These are phyloP conservation scores for Naganishia antarctica DNA, from an alignment of 768 basidiomycete genomes.

Conservation along the genomic window DNA sequence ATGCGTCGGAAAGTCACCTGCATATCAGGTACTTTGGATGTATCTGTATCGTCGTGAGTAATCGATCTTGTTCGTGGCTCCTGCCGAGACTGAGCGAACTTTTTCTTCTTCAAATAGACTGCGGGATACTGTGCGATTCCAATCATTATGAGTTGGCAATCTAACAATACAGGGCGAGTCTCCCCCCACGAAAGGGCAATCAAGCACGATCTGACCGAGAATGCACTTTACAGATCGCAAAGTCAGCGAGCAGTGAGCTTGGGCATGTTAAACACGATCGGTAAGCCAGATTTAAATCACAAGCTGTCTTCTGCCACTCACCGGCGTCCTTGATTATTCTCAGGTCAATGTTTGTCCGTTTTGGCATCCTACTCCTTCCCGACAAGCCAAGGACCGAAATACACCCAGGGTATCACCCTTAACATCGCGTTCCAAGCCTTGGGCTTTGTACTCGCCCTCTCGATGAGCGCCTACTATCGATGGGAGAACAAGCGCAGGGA, in stretches of 20 bases:
- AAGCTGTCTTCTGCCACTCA: background rate
- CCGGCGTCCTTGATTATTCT: background rate
- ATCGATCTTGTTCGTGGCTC: no score
- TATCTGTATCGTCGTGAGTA: constrained; percentile 48
- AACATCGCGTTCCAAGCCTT: constrained; percentile 50
- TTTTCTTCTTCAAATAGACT: constrained; percentile 16
- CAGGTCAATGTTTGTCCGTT: constrained; percentile 47
- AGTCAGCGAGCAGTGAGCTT: constrained; percentile 48
- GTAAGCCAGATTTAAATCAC: constrained; percentile 13
- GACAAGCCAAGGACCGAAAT: constrained; percentile 45
- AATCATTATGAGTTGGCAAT: constrained; percentile 45
- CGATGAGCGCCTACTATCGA: constrained; percentile 48
- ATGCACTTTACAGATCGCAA: constrained; percentile 43
- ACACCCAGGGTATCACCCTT: constrained; percentile 44
- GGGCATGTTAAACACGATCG: constrained; percentile 50
- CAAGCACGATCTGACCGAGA: no score
- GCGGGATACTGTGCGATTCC: constrained; percentile 31
- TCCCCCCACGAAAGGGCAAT: no score
- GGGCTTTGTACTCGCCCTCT: constrained; percentile 42
- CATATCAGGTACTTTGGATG: constrained; percentile 50
- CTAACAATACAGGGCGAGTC: constrained; percentile 1
- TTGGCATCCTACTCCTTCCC: constrained; percentile 48
- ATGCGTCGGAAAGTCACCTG: constrained; percentile 33
- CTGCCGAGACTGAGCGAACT: background rate
- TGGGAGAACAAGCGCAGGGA: constrained; percentile 49